Percentiles rank a stretch among this genome's conserved stretches.
Evolutionary conservation across 495 filamentous ascomycete genomes (phyloP).

Genomic region (Talaromyces wortmannii): DNA sequence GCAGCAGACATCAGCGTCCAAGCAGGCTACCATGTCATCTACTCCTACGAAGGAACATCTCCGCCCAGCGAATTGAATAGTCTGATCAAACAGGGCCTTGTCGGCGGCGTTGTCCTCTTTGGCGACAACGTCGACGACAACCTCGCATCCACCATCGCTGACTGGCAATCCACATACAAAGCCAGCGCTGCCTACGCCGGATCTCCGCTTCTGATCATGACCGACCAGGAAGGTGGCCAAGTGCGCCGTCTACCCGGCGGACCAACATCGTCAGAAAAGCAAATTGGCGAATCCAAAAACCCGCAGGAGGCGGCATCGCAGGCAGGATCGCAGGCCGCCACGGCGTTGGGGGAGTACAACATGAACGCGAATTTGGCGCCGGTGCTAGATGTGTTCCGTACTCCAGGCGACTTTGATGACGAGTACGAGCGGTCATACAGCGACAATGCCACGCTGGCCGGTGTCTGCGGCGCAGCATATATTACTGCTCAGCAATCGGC

Average conservation of each 20-base stretch:
- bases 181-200: slow-evolving; percentile 14
- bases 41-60: slow-evolving; percentile 20
- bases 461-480: slow-evolving; percentile 16
- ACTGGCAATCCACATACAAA: slow-evolving; percentile 19
- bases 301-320: slow-evolving; percentile 14
- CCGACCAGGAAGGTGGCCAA: slow-evolving; percentile 28
- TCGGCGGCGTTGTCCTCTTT: slow-evolving; percentile 30
- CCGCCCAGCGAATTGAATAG: slow-evolving; percentile 18
- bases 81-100: slow-evolving; percentile 20
- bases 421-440: slow-evolving; percentile 20
- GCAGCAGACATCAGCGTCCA: slow-evolving; percentile 5
- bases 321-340: slow-evolving; percentile 17
- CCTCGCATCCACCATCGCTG: slow-evolving; percentile 11
- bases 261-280: slow-evolving; percentile 19
- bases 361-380: slow-evolving; percentile 26
- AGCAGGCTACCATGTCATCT: slow-evolving; percentile 28
- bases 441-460: slow-evolving; percentile 15
- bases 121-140: slow-evolving; percentile 22
- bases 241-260: slow-evolving; percentile 24
- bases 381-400: slow-evolving; percentile 22
- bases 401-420: slow-evolving; percentile 22
- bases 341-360: slow-evolving; percentile 11
- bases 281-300: slow-evolving; percentile 16
- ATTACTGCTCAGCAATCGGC: slow-evolving; percentile 20
- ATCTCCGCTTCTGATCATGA: slow-evolving; percentile 25